Evolutionary conservation across 768 basidiomycete species (phyloP).

Genomic region (Termitomyces sp.): DNA sequence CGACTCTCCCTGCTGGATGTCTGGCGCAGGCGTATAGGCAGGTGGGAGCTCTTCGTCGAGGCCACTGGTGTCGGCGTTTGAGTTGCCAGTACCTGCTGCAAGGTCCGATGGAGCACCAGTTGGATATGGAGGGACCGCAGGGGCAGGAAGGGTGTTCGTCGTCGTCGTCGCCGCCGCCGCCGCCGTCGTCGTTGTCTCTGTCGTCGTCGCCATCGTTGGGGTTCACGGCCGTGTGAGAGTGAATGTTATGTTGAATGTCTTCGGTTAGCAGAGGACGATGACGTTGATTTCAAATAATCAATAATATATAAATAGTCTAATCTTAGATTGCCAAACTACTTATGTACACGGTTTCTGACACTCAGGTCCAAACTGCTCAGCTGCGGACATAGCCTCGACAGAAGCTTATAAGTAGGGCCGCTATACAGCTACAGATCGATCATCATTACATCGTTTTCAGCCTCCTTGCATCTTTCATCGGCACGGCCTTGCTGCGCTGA

Average conservation of each 20-base stretch:
- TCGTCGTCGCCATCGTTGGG: neutral
- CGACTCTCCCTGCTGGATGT: constrained; percentile 50
- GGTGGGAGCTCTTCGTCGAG: constrained; percentile 60
- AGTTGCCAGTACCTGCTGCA: neutral
- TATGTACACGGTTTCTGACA: no score
- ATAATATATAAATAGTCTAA: no score
- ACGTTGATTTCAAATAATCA: neutral
- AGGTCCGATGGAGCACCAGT: constrained; percentile 17
- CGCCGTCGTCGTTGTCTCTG: neutral
- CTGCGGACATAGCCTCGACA: no score
- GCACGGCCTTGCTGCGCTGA: no score
- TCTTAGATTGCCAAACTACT: no score
- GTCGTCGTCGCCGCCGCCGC: constrained; percentile 1
- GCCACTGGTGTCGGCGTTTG: neutral
- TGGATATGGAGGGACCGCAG: constrained; percentile 20
- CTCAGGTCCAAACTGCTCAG: no score
- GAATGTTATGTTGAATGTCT: no score
- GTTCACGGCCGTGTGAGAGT: neutral
- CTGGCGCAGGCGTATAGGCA: constrained; percentile 59
- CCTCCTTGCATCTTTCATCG: no score
- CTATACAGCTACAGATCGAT: no score
- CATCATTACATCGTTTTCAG: no score
- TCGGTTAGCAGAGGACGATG: neutral
- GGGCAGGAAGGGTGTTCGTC: constrained; percentile 30
- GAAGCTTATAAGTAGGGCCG: no score